Evolutionary conservation across 2,329 filamentous ascomycete genomes (phyloP), one percentile per base, ranked within the genome.

Genomic region (Ophiostoma pallidulum): DNA sequence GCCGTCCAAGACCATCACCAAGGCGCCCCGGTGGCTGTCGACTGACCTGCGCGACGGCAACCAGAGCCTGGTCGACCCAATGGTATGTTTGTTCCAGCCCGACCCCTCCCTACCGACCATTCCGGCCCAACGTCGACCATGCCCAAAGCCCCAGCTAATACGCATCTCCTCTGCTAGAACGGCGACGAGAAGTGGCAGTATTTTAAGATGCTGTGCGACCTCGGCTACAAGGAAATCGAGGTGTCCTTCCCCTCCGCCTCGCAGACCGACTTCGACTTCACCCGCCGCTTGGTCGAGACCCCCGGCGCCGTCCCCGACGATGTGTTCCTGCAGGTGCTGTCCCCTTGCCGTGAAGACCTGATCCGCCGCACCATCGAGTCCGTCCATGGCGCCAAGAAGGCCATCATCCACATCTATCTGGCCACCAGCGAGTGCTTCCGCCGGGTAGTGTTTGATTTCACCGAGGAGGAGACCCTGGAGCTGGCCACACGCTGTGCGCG

Each of bases 221-320:
- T 96, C 42, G 91, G 92, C 58, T 97, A 94, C 75, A 97, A 96
- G 70, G 91, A 97, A 69, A 96, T 97, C 56, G 91, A 97, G 64
- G 84, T 96, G 18, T 92, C 90, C 4, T 97, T 95, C 68, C 91
- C 91, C 42, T 94, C 89, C 0, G 89, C 91, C 13, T 95, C 89
- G 33, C 84, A 94, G 63, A 95, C 86, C 60, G 92, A 97, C 69
- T 97, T 90, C 71, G 87, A 95, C 71, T 97, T 97, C 62, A 95
- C 89, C 35, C 77, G 88, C 56, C 80, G 83, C 60, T 72, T 97
- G 56, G 80, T 96, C 54, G 83, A 94, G 59, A 94, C 88, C 2
- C 86, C 86, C 10, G 87, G 86, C 35, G 75, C 80, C 13, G 78
- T 90, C 8, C 89, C 90, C 46, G 87, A 92, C 61, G 90, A 96